Evolutionary conservation across 2,329 filamentous ascomycete species (phyloP).

Genomic region (Trichophaea hybrida): DNA sequence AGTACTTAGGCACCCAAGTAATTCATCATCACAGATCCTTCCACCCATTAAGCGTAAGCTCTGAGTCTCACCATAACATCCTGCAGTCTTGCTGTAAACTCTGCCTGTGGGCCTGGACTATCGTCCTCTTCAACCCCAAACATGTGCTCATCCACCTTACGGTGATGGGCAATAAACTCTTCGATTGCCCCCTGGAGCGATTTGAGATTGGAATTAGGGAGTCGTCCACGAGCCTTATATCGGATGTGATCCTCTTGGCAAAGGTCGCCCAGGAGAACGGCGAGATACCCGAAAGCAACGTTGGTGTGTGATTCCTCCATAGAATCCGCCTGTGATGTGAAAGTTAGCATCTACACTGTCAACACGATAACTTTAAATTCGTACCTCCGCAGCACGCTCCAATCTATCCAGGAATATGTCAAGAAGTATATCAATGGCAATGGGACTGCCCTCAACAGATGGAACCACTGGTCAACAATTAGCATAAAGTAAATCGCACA

Average conservation of each 20-base stretch:
- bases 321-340: constrained; percentile 23
- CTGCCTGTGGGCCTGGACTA: constrained; percentile 32
- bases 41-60: constrained; percentile 12
- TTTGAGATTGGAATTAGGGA: constrained; percentile 37
- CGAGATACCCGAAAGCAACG: constrained; percentile 50
- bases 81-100: constrained; percentile 39
- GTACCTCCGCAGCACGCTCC: constrained; percentile 38
- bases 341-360: neutral
- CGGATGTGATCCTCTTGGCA: constrained; percentile 40
- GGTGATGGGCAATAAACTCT: constrained; percentile 46
- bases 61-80: constrained; percentile 38
- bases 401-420: constrained; percentile 37
- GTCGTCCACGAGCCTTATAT: constrained; percentile 31
- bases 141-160: constrained; percentile 40
- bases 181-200: constrained; percentile 42
- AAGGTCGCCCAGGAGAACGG: constrained; percentile 47
- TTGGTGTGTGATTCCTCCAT: constrained; percentile 42
- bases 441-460: constrained; percentile 25
- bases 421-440: constrained; percentile 34
- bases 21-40: neutral
- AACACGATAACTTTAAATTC: neutral
- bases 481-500: neutral
- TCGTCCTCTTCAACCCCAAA: constrained; percentile 26
- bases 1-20: neutral
- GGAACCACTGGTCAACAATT: neutral